Evolutionary conservation across 148 eudicot genomes (phyloP).

Genomic region (Rhododendron vialii): DNA sequence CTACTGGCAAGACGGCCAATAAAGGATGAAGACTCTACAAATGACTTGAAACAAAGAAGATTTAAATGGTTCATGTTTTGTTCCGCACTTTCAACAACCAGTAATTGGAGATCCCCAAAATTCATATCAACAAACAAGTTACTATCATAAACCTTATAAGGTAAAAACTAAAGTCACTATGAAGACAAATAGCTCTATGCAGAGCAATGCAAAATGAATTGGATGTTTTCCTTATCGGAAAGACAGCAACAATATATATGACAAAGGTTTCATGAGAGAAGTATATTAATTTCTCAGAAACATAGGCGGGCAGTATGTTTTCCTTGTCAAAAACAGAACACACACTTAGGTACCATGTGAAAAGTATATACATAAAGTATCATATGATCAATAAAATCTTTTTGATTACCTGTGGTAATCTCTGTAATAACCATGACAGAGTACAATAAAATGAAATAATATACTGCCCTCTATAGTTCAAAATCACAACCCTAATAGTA

Average conservation of each 20-base stretch:
- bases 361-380: background rate
- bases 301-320: background rate
- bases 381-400: background rate
- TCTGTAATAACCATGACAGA: background rate
- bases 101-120: background rate
- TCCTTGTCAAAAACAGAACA: background rate
- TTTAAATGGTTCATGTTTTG: background rate
- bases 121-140: background rate
- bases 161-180: background rate
- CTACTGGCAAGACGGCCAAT: background rate
- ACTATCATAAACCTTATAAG: background rate
- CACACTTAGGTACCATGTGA: background rate
- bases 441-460: background rate
- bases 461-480: background rate
- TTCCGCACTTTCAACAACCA: background rate
- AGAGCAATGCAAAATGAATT: background rate
- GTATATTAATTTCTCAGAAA: background rate
- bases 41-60: background rate
- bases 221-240: background rate
- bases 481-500: background rate
- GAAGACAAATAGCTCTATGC: background rate
- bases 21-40: background rate
- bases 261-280: background rate
- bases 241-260: background rate
- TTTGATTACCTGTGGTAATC: background rate